These are phyloP conservation scores for Dillenia turbinata DNA, from an alignment of 164 flowering plant genomes.

Conservation along the genomic window DNA sequence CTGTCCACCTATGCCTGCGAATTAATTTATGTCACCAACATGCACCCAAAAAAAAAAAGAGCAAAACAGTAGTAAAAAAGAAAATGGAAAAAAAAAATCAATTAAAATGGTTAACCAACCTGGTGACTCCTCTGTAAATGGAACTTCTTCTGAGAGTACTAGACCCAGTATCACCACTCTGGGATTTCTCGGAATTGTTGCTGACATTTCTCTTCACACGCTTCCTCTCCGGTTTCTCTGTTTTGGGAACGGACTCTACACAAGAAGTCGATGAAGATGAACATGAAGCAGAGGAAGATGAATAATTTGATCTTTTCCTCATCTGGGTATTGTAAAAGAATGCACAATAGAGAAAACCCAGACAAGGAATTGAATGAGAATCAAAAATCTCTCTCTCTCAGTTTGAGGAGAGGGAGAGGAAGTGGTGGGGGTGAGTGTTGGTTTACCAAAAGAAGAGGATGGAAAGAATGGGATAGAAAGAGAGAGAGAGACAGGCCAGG, in stretches of 20 bases:
- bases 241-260: constrained; percentile 4
- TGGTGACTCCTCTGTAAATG: constrained; percentile 89
- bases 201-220: constrained; percentile 14
- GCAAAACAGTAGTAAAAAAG: constrained; percentile 1
- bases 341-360: neutral
- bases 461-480: constrained; percentile 8
- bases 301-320: constrained; percentile 37
- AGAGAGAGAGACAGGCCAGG: constrained; percentile 8
- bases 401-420: constrained; percentile 16
- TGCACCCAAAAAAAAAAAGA: constrained; percentile 17
- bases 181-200: constrained; percentile 13
- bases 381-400: neutral
- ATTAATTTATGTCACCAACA: constrained; percentile 1
- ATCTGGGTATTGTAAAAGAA: constrained; percentile 10
- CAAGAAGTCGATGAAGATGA: constrained; percentile 25
- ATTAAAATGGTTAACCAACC: constrained; percentile 25
- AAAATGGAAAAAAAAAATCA: neutral
- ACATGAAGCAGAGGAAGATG: constrained; percentile 13
- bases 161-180: constrained; percentile 3
- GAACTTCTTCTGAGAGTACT: constrained; percentile 56
- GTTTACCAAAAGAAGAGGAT: constrained; percentile 47
- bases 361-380: neutral
- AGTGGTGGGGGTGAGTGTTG: constrained; percentile 9
- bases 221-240: constrained; percentile 20
- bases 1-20: constrained; percentile 92